Percentiles rank a stretch among this genome's conserved stretches.
Evolutionary conservation across 495 filamentous ascomycete genomes (phyloP).

Genomic region (Jackrogersella minutella): DNA sequence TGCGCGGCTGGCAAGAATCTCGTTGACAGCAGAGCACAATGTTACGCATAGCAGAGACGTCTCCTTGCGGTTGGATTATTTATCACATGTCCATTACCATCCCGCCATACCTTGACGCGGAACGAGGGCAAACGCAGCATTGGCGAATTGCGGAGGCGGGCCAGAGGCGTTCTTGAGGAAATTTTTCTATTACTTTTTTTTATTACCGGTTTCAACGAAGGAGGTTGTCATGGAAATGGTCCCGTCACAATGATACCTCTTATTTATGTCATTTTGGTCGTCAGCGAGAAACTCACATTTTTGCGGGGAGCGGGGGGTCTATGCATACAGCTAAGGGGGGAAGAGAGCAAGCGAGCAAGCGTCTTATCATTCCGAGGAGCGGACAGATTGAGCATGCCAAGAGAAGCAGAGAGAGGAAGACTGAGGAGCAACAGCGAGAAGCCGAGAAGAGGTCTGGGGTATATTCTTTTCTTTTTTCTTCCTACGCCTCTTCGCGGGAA

Average conservation of each 20-base stretch:
- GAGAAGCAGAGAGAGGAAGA: not conserved
- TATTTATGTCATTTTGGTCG: constrained; percentile 24
- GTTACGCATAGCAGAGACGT: constrained; percentile 6
- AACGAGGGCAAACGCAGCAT: constrained; percentile 40
- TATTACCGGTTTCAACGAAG: constrained; percentile 10
- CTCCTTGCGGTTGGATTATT: constrained; percentile 20
- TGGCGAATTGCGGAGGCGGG: constrained; percentile 28
- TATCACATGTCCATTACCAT: constrained; percentile 24
- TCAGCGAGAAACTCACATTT: constrained; percentile 1
- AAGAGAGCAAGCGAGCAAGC: not conserved
- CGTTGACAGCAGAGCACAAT: constrained; percentile 1
- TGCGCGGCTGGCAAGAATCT: constrained; percentile 5
- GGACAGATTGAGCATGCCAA: constrained; percentile 34
- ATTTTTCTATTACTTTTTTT: constrained; percentile 1
- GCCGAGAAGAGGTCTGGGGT: too few species aligned
- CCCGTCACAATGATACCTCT: constrained; percentile 35
- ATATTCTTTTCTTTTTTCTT: too few species aligned
- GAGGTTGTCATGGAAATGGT: constrained; percentile 18
- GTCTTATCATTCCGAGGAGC: not conserved
- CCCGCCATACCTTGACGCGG: constrained; percentile 31
- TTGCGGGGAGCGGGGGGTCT: too few species aligned
- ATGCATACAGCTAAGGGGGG: not conserved
- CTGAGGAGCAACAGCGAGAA: not conserved
- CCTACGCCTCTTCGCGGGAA: not conserved
- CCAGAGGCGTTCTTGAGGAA: constrained; percentile 32